phyloP scores from a whole-genome alignment of 441 rosid genomes.

The Populus tomentosa region DNA sequence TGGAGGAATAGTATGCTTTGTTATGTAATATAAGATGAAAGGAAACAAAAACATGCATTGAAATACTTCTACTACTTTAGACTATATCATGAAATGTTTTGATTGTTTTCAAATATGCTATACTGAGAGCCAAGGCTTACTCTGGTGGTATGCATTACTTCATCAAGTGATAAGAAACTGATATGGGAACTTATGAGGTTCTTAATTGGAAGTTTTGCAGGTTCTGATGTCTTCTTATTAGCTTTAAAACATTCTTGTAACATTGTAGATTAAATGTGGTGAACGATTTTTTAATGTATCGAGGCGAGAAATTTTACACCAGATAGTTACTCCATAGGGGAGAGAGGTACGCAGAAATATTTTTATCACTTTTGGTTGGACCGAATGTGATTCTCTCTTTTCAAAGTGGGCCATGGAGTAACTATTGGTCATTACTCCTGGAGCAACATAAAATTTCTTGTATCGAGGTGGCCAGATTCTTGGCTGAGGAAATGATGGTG shows the following conservation, averaged over 20 bases:
- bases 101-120: not conserved
- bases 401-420: not conserved
- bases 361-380: too few species aligned
- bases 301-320: too few species aligned
- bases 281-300: too few species aligned
- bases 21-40: not conserved
- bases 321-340: too few species aligned
- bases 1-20: not conserved
- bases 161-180: not conserved
- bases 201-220: not conserved
- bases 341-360: too few species aligned
- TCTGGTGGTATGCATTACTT: not conserved
- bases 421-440: not conserved
- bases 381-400: too few species aligned
- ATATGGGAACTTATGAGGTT: not conserved
- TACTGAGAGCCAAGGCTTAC: not conserved
- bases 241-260: not conserved
- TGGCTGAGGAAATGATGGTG: not conserved
- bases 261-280: not conserved
- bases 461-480: not conserved
- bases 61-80: not conserved
- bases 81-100: too few species aligned
- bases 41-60: not conserved
- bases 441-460: not conserved
- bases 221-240: not conserved